Base-by-base conservation (phyloP, 78 protist species). In the Mastigamoeba balamuthi region DNA sequence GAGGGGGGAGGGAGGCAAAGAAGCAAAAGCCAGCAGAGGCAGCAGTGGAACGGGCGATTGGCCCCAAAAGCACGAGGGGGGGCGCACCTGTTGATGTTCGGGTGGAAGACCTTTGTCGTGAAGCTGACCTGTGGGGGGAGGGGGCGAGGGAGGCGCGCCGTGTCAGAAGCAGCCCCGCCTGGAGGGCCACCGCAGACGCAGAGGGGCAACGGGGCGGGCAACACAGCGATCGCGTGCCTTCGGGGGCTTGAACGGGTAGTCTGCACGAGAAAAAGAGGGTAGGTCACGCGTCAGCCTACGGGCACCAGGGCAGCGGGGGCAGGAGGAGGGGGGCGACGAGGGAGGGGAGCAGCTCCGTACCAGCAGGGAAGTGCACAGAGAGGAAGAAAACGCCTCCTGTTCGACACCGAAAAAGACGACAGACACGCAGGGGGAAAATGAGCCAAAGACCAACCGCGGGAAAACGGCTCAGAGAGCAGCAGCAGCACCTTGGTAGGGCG, bases 51-150 rank as follows among this genome's bases (percentile, higher is more conserved):
- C 17, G 17, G 35, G 58, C 17, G 58, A 17, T n/a, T n/a, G n/a
- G n/a, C n/a, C n/a, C n/a, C n/a, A n/a, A n/a, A n/a, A n/a, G n/a
- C n/a, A n/a, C n/a, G n/a, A n/a, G n/a, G n/a, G n/a, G n/a, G n/a
- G n/a, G n/a, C n/a, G n/a, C n/a, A n/a, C 64, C 76, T 44, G 88
- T 91, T 91, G 40, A 95, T 88, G 80, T 95, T 95, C 41, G 91
- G 84, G 58, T 95, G 98, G 58, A 89, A 94, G 36, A 95, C 83
- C 35, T 78, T 81, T 0, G 98, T 95, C 38, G 67, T 38, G 84
- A 95, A 95, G 27, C 53, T 52, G 35, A 82, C 41, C 87, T 82
- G 39, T n/a, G 36, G 4, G 2, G 36, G 25, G 30, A 36, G n/a
- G 6, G 40, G n/a, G 8, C 4, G 40, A 41, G 27, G 4, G 9